Base-by-base conservation (phyloP, 805 yeast genomes). In the Metschnikowia orientalis region DNA sequence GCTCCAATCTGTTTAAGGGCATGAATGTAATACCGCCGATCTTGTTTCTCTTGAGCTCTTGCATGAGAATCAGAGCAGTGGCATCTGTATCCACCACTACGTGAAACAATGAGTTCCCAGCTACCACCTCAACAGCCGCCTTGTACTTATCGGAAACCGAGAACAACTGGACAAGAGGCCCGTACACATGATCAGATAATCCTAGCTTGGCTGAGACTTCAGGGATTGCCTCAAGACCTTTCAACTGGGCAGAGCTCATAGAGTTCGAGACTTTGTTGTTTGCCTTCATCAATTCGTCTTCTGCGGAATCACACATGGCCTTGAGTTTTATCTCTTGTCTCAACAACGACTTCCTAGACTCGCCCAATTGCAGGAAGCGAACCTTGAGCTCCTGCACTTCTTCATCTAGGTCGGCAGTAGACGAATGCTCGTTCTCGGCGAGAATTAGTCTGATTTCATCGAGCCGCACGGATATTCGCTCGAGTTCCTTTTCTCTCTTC, bases 21-120 rank as follows among this genome's bases (percentile, higher is more conserved):
- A 92, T 79, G 48, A 92, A 88, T 0, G 97, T 87, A 0, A 84
- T 89, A 49, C 96, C 71, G 2, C 97, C 97, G 5, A 80, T 71
- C 40, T 75, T 77, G 39, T 74, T 77, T 32, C 81, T 66, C 5
- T 71, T 69, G 37, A 92, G 64, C 52, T 86, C 88, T 26, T 80
- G 81, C 82, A 89, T 82, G 3, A 90, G 57, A 11, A 74, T 54
- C 8, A 86, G 69, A 0, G 97, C 97, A 2, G 95, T 85, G 32
- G 73, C 78, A 41, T 90, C 95, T 25, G 71, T 79, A 50, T 88
- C 95, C 9, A 90, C 97, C 15, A 92, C 92, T 18, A 90, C 77
- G 53, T 90, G 86, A 50, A 88, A 89, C 32, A 92, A 61, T 3
- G 94, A 73, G 40, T 75, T 79, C 1, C 97, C 97, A 14, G 95